Percentiles rank a stretch among this genome's conserved stretches.
Conservation (phyloP, 2,329 filamentous ascomycete species). For the Neonectria magnoliae region DNA sequence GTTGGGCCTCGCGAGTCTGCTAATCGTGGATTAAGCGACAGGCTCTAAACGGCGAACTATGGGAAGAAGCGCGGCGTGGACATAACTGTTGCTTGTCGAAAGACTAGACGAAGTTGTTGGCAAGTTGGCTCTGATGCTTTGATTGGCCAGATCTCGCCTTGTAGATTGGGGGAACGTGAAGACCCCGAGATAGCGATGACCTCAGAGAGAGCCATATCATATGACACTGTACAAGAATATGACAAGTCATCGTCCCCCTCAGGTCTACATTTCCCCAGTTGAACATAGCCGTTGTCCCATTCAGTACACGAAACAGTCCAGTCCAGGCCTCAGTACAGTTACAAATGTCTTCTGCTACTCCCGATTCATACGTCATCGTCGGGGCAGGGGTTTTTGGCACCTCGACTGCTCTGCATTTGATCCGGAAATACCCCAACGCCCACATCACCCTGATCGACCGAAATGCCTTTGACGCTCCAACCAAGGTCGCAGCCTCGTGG, state of each 20-base stretch:
- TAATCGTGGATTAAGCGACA: slow-evolving; percentile 22
- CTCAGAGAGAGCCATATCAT: neutral
- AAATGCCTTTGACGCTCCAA: slow-evolving; percentile 55
- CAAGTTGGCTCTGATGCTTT: neutral
- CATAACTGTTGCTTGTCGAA: neutral
- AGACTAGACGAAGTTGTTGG: neutral
- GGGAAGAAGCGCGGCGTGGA: slow-evolving; percentile 6
- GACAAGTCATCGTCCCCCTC: neutral
- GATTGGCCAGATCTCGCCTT: neutral
- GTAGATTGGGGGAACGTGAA: neutral
- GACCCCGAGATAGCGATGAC: neutral
- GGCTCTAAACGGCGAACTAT: slow-evolving; percentile 17
- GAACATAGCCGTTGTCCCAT: neutral
- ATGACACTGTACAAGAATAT: neutral
- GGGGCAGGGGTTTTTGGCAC: slow-evolving; percentile 72
- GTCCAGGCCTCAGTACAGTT: neutral
- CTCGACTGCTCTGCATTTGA: slow-evolving; percentile 69
- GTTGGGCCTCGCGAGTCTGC: neutral
- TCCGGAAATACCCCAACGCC: slow-evolving; percentile 57
- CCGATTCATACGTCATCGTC: slow-evolving; percentile 62
- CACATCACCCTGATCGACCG: slow-evolving; percentile 66
- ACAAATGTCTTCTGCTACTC: neutral
- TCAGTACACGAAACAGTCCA: neutral
- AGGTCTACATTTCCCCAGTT: neutral
- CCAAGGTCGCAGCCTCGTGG: neutral